Evolutionary conservation across 1,139 yeast species (phyloP).

Genomic region (Chernovozyma sophiae-reginae): DNA sequence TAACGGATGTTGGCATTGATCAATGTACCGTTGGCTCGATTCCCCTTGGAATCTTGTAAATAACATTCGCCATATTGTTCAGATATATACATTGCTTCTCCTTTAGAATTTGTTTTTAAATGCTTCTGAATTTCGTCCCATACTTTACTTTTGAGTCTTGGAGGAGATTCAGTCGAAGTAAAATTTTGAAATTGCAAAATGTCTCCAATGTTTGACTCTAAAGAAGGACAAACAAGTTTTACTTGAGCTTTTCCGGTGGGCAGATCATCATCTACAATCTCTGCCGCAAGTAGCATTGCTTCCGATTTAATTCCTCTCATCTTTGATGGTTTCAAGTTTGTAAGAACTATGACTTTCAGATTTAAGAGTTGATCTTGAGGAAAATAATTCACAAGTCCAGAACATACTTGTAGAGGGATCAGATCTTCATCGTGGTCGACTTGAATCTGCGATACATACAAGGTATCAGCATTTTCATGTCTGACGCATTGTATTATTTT

Average conservation of each 20-base stretch:
- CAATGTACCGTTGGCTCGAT: slow-evolving; percentile 1
- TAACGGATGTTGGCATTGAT: neutral
- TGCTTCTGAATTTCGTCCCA: slow-evolving; percentile 30
- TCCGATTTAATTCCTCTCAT: slow-evolving; percentile 69
- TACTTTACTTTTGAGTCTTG: slow-evolving; percentile 28
- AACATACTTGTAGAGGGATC: slow-evolving; percentile 42
- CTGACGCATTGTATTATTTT: slow-evolving; percentile 33
- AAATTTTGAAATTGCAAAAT: slow-evolving; percentile 24
- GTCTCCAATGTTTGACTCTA: slow-evolving; percentile 24
- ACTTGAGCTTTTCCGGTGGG: slow-evolving; percentile 12
- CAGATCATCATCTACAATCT: slow-evolving; percentile 4
- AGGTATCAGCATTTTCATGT: slow-evolving; percentile 51
- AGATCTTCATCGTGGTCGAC: slow-evolving; percentile 14
- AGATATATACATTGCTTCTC: slow-evolving; percentile 1
- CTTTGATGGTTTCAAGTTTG: slow-evolving; percentile 85
- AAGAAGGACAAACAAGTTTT: slow-evolving; percentile 38
- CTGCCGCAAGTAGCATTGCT: slow-evolving; percentile 60
- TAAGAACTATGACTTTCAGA: slow-evolving; percentile 76
- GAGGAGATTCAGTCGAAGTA: slow-evolving; percentile 13
- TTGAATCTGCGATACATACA: slow-evolving; percentile 49
- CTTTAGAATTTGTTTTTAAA: slow-evolving; percentile 12
- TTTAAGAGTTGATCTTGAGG: slow-evolving; percentile 81
- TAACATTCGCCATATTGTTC: neutral
- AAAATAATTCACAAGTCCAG: slow-evolving; percentile 70
- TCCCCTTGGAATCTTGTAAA: neutral